phyloP scores from a whole-genome alignment of 208 protist genomes.

The Tritrichomonas musculus region DNA sequence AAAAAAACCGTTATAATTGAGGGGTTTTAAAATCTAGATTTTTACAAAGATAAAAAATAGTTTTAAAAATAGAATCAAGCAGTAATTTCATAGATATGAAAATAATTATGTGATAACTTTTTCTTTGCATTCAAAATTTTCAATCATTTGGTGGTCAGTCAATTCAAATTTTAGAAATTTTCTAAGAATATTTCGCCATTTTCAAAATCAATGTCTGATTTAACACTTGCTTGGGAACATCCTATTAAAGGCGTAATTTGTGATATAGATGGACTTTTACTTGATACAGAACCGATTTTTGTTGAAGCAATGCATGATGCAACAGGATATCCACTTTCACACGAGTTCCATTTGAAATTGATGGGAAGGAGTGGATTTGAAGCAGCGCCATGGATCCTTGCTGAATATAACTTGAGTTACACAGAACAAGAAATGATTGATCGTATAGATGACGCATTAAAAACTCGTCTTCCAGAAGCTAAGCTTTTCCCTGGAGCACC shows the following conservation, averaged over 20 bases:
- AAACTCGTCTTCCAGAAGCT: not conserved
- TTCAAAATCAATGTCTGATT: no score
- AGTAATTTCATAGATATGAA: not conserved
- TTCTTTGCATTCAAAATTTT: not conserved
- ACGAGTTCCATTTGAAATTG: not conserved
- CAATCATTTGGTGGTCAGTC: not conserved
- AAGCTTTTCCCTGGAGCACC: not conserved
- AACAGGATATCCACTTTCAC: not conserved
- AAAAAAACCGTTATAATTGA: not conserved
- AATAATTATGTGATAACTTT: not conserved
- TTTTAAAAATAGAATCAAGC: not conserved
- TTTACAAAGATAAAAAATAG: not conserved
- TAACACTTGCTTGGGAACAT: no score
- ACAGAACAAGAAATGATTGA: not conserved
- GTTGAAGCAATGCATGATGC: not conserved
- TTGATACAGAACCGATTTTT: not conserved
- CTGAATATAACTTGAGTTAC: not conserved
- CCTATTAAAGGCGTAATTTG: not conserved
- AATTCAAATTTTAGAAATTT: no score
- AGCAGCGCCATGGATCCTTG: not conserved
- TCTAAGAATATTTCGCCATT: no score
- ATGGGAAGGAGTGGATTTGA: not conserved
- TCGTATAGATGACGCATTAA: not conserved
- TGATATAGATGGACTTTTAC: constrained; percentile 4
- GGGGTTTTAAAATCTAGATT: not conserved